Evolutionary conservation across 768 basidiomycete genomes (phyloP), one percentile per base, ranked within the genome.

Genomic region (Floccularia luteovirens): DNA sequence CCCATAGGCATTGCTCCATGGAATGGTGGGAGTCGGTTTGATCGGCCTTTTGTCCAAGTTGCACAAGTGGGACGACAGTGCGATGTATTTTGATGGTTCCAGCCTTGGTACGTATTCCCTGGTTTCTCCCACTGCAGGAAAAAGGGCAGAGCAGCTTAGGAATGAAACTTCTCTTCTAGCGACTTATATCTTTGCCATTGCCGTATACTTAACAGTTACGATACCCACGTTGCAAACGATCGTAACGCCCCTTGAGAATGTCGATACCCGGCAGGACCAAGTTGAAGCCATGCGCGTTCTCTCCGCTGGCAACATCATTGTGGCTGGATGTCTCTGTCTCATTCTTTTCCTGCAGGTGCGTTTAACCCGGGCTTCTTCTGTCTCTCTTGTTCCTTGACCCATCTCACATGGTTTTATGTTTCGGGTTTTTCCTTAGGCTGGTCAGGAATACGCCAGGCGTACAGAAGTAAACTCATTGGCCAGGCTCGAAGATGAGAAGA

Each of bases 51-150:
- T 91, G 7, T 72, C 75, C 34, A 97, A 96, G 59, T 67, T 96
- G 43, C 71, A 86, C 59, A 75, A 69, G 45, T 96, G 91, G 90
- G 80, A 82, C 54, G 92, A 96, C 53, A 90, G 86, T 49, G 93
- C 93, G 5, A 74, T 93, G 64, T 92, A 89, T 67, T 97, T 97
- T 58, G 93, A 97, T 59, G 93, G 93, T 16, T 81, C 83, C 17
- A 81, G 79, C 48, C 61, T 94, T 43, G 89, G 92, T 92, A 48
- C 50, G 77, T 67, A 25, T 31, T n/a, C n/a, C n/a, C n/a, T n/a
- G n/a, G n/a, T n/a, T n/a, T n/a, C n/a, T n/a, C n/a, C n/a, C n/a
- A n/a, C n/a, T n/a, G n/a, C n/a, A n/a, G n/a, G n/a, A n/a, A n/a
- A n/a, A n/a, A n/a, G n/a, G n/a, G n/a, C n/a, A n/a, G n/a, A n/a